phyloP scores from a whole-genome alignment of 306 rosid genomes.

The Lathyrus tuberosus region DNA sequence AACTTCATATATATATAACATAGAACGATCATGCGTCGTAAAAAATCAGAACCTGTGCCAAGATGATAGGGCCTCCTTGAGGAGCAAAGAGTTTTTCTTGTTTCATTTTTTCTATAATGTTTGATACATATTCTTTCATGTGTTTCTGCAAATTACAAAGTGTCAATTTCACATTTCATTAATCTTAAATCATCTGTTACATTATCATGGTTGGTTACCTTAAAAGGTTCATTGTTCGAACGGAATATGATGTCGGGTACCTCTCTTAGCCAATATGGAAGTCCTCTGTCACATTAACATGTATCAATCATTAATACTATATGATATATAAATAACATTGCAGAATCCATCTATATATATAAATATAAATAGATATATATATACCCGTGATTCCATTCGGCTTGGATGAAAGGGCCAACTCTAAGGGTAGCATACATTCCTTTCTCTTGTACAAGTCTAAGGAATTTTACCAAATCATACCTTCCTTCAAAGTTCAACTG shows the following conservation, averaged over 20 bases:
- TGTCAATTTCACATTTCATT: background rate
- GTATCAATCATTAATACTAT: background rate
- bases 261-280: constrained; percentile 97
- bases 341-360: constrained; percentile 36
- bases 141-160: constrained; percentile 51
- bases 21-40: constrained; percentile 7
- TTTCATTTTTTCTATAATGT: constrained; percentile 53
- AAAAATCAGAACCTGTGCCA: constrained; percentile 73
- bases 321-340: background rate
- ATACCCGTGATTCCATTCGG: constrained; percentile 99
- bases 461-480: constrained; percentile 68
- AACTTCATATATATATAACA: background rate
- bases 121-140: constrained; percentile 61
- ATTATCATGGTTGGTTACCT: constrained; percentile 51
- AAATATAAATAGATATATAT: background rate
- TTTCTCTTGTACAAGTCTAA: constrained; percentile 51
- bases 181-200: background rate
- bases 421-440: constrained; percentile 81
- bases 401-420: constrained; percentile 96
- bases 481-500: constrained; percentile 60
- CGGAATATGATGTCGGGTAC: constrained; percentile 74
- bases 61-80: constrained; percentile 92
- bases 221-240: constrained; percentile 68
- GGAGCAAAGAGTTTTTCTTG: constrained; percentile 65
- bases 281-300: constrained; percentile 65